Conservation (phyloP, 2,329 filamentous ascomycete genomes). For the Colletotrichum zoysiae region DNA sequence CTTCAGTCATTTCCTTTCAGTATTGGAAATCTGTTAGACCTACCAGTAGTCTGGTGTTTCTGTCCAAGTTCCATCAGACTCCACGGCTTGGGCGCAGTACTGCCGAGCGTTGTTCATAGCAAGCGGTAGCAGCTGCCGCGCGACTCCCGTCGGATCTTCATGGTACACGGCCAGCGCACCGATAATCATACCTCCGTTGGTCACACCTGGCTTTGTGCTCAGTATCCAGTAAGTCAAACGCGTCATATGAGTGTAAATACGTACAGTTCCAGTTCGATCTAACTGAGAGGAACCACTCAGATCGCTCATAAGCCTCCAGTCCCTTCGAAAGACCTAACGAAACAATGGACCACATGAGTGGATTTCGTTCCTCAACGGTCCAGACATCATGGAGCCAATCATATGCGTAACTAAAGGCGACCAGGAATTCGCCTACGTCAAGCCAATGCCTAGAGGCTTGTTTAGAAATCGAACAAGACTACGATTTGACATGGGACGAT, state of each 20-base stretch:
- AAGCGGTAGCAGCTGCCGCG: not conserved
- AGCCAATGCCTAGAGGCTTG: not conserved
- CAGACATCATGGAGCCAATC: too few relatives aligned
- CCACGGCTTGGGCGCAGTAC: not conserved
- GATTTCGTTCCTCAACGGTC: too few relatives aligned
- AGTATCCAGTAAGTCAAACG: not conserved
- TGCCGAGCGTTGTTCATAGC: not conserved
- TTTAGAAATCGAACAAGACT: not conserved
- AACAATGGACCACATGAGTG: too few relatives aligned
- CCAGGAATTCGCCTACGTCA: too few relatives aligned
- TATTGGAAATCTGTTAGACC: not conserved
- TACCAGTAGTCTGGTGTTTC: not conserved
- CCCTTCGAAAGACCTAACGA: too few relatives aligned
- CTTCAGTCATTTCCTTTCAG: too few relatives aligned
- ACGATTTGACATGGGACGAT: not conserved
- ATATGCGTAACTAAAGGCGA: too few relatives aligned
- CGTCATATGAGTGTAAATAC: not conserved
- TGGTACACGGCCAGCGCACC: not conserved
- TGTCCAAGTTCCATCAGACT: not conserved
- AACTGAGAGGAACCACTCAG: too few relatives aligned
- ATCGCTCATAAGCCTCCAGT: too few relatives aligned
- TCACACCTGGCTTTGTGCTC: not conserved
- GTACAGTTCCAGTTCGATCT: not conserved
- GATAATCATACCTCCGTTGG: slow-evolving; percentile 2
- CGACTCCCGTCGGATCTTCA: not conserved